Evolutionary conservation across 2,329 filamentous ascomycete species (phyloP), one percentile per base, ranked within the genome.

Genomic region (Botryotinia convoluta): DNA sequence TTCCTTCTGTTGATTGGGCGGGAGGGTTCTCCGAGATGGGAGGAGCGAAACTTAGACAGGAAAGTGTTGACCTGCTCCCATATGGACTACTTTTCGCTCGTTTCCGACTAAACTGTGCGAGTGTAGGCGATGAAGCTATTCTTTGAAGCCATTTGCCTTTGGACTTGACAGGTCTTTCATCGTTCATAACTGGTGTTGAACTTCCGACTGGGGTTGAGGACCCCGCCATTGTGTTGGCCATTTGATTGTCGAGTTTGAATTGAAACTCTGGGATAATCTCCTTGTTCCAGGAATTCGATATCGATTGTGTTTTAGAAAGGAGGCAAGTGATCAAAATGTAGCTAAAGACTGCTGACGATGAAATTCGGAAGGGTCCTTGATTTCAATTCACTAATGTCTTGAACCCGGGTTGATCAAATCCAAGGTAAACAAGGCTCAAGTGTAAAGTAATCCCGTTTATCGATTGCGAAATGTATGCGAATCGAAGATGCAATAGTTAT

Each of bases 51-150:
- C 80, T 81, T 26, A 80, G 77, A 71, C 79, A 79, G 8, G 80
- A 81, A 45, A 79, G 73, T 48, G 77, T 75, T 39, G 75, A 75
- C 75, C 79, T 78, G 39, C 76, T 74, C 54, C 73, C 69, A 72
- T 81, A 81, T 74, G 80, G 80, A 76, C 76, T 79, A 72, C 78
- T 82, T 4, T 72, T 74, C 35, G 79, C 78, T 73, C 80, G 73
- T 72, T 72, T 80, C 29, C 79, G 75, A 70, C 78, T 73, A 2
- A 80, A 69, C 65, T 80, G 78, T 65, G 75, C 76, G 20, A 81
- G 76, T 68, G 81, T 79, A 35, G 80, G 79, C 1, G 81, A 81
- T 6, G 81, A 82, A 6, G 80, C 81, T 44, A 82, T 81, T 63
- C 80, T 79, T 71, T 81, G 79, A 2, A 82, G 75, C 37, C 77